Base-by-base conservation (phyloP, 73 alveolate genomes). In the Durusdinium trenchii region DNA sequence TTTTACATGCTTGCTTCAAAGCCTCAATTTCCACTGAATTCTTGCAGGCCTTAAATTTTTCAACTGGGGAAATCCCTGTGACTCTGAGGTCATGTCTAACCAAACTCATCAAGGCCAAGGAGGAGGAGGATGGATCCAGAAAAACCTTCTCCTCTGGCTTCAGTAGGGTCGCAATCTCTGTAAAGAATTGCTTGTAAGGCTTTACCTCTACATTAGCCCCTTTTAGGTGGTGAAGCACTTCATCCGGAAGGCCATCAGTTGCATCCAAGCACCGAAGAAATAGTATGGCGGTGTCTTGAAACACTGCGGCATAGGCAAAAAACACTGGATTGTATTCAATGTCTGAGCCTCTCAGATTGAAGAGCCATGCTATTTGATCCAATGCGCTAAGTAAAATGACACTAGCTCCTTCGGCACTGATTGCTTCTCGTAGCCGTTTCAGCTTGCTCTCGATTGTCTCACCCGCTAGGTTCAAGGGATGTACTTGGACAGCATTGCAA, bases 271-370 rank as follows among this genome's bases (percentile, higher is more conserved):
- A 75, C 23, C 94, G 94, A 2, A 84, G 54, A 38, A 84, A 84
- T 2, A 84, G 54, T 46, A 52, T 35, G 54, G 52, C 94, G 6
- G 52, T 36, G 69, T 54, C 79, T 78, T 52, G 14, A 38, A 69
- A 76, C 67, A 94, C 79, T 40, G 96, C 94, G 28, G 97, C 99
- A 69, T 85, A 99, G 40, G 95, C 86, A 48, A 95, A 94, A 46
- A 99, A 99, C 32, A 95, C 99, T 3, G 99, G 99, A 45, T 94
- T 95, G 99, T 86, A 94, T 52, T 95, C 99, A 38, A 95, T 86
- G 83, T 94, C 99, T 40, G 95, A 50, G 67, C 99, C 99, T n/a
- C 99, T 43, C 36, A 94, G 92, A 76, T 94, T 99, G 69, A 95
- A 73, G 42, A 95, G 73, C 99, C 99, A 94, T 18, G 99, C 99